Conservation (phyloP, 768 basidiomycete genomes). For the Boletus rufocinnamomeus region DNA sequence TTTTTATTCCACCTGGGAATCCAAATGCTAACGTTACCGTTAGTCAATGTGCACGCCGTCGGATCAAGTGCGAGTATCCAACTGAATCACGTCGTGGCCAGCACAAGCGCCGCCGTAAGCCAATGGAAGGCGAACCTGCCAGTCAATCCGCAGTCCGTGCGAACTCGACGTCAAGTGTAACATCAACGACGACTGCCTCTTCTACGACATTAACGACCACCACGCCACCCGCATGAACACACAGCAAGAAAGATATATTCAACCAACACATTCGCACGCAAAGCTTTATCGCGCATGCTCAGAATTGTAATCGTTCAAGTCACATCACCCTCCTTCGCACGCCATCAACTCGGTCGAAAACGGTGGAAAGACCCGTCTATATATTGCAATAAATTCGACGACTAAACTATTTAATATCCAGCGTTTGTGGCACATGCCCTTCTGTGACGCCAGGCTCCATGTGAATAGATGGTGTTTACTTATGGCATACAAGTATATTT, state of each 20-base stretch:
- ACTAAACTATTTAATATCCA: conserved; percentile 29
- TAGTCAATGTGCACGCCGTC: conserved; percentile 51
- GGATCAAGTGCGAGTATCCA: conserved; percentile 49
- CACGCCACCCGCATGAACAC: conserved; percentile 23
- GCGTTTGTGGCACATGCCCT: conserved; percentile 13
- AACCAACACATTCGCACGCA: conserved; percentile 1
- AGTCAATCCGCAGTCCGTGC: conserved; percentile 23
- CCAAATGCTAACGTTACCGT: conserved; percentile 21
- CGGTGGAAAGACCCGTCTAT: conserved; percentile 25
- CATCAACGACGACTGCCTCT: conserved; percentile 16
- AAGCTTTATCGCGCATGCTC: conserved; percentile 14
- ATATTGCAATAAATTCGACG: conserved; percentile 23
- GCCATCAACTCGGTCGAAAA: conserved; percentile 13
- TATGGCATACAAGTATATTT: conserved; percentile 14
- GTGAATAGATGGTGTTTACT: conserved; percentile 20
- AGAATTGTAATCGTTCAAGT: conserved; percentile 11
- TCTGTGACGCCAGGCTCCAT: conserved; percentile 13
- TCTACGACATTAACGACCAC: conserved; percentile 26
- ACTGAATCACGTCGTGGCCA: conserved; percentile 51
- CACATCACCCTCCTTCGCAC: conserved; percentile 11
- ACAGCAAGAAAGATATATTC: conserved; percentile 7
- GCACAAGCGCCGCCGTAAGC: conserved; percentile 42
- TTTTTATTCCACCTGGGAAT: conserved; percentile 8
- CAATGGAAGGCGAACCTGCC: conserved; percentile 27
- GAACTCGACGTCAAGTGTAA: conserved; percentile 21